phyloP scores from a whole-genome alignment of 768 basidiomycete genomes.

The Podaxis sp. region DNA sequence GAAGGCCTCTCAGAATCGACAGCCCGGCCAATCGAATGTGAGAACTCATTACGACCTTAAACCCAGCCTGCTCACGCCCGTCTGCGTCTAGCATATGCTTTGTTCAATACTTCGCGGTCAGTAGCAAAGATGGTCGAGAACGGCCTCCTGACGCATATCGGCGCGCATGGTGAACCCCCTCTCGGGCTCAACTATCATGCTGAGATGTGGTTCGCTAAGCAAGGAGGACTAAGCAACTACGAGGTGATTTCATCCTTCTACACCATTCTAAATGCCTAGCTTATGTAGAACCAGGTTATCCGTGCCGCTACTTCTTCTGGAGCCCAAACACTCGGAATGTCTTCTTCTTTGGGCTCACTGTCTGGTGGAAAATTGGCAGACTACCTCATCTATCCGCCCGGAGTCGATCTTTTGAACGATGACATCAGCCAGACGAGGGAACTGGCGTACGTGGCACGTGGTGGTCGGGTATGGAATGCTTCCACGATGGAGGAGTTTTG shows the following conservation, averaged over 20 bases:
- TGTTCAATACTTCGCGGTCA: constrained; percentile 68
- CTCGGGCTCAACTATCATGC: constrained; percentile 74
- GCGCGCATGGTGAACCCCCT: constrained; percentile 72
- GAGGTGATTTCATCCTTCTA: constrained; percentile 38
- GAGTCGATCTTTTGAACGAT: constrained; percentile 50
- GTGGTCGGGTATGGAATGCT: constrained; percentile 70
- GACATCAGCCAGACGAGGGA: constrained; percentile 42
- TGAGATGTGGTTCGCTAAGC: constrained; percentile 62
- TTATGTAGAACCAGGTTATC: constrained; percentile 39
- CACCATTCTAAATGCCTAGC: not conserved
- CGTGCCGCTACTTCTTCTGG: constrained; percentile 66
- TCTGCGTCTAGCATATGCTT: constrained; percentile 44
- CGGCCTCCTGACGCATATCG: constrained; percentile 61
- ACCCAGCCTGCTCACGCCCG: not conserved
- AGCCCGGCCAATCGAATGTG: constrained; percentile 55
- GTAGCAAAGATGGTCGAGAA: constrained; percentile 64
- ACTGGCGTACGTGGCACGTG: constrained; percentile 53
- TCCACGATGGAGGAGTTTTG: constrained; percentile 64
- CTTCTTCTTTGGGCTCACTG: constrained; percentile 57
- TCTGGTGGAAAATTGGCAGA: constrained; percentile 68
- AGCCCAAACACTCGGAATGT: constrained; percentile 61
- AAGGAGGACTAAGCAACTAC: constrained; percentile 66
- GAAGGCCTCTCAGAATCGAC: constrained; percentile 59
- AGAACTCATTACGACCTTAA: constrained; percentile 16
- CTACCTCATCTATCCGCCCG: constrained; percentile 60